Percentiles rank a stretch among this genome's conserved stretches.
These are phyloP conservation scores for Camellia granthamiana DNA, from an alignment of 148 eudicot genomes.

Conservation along the genomic window DNA sequence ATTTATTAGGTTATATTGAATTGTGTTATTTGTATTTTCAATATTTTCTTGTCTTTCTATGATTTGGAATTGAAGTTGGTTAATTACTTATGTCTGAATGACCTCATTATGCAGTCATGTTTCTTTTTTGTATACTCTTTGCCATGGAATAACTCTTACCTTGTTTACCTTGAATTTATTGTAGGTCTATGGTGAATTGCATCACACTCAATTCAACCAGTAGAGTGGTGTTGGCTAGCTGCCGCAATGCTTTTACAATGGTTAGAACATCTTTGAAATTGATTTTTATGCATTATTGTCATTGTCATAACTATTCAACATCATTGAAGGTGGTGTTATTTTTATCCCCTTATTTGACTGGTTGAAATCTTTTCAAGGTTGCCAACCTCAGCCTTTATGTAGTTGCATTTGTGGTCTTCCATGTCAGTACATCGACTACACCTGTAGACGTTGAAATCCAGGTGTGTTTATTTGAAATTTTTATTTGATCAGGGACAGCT, in stretches of 20 bases:
- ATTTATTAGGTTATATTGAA: background rate
- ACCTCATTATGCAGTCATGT: background rate
- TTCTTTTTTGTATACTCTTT: background rate
- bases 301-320: conserved; percentile 1
- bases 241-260: conserved; percentile 98
- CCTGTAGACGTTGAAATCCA: conserved; percentile 62
- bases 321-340: conserved; percentile 11
- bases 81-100: background rate
- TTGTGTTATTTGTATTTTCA: background rate
- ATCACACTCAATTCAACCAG: conserved; percentile 81
- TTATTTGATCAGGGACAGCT: background rate
- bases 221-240: conserved; percentile 88
- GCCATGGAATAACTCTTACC: background rate
- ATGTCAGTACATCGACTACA: conserved; percentile 43
- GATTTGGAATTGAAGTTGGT: background rate
- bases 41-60: background rate
- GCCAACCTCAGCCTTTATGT: conserved; percentile 88
- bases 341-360: conserved; percentile 6
- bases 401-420: conserved; percentile 71
- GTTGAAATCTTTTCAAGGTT: conserved; percentile 42
- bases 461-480: conserved; percentile 35
- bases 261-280: conserved; percentile 30
- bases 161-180: conserved; percentile 9
- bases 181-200: conserved; percentile 99
- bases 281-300: background rate